Evolutionary conservation across 1,139 yeast genomes (phyloP).

Genomic region (Geotrichum bryndzae): DNA sequence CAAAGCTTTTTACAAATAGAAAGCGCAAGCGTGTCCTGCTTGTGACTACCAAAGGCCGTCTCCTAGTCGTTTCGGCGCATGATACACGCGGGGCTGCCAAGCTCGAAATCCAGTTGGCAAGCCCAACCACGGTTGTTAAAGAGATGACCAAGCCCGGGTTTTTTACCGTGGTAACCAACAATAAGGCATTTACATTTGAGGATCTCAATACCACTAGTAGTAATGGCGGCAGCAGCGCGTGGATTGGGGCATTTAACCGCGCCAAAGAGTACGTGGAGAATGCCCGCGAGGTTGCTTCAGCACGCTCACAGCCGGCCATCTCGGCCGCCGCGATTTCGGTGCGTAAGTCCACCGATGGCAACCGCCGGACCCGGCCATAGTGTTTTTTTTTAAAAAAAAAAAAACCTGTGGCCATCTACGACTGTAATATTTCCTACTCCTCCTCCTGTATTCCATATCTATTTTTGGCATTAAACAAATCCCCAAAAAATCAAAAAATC

Average conservation of each 20-base stretch:
- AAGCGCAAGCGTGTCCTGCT: conserved; percentile 32
- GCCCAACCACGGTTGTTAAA: conserved; percentile 32
- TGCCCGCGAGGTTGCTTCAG: conserved; percentile 22
- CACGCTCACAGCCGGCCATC: conserved; percentile 24
- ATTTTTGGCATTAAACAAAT: too few species aligned
- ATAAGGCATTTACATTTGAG: conserved; percentile 34
- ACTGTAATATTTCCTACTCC: neutral
- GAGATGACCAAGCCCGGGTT: conserved; percentile 30
- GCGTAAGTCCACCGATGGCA: conserved; percentile 19
- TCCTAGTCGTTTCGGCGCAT: conserved; percentile 21
- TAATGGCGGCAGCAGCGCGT: conserved; percentile 28
- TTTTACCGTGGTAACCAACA: conserved; percentile 33
- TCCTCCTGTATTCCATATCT: too few species aligned
- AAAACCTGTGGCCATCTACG: neutral
- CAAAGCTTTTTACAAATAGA: conserved; percentile 31
- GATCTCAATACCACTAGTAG: conserved; percentile 30
- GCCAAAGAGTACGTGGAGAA: conserved; percentile 28
- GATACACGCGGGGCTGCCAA: conserved; percentile 7
- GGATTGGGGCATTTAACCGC: conserved; percentile 33
- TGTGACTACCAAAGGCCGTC: conserved; percentile 35
- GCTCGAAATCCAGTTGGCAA: conserved; percentile 32
- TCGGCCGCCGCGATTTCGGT: conserved; percentile 37
- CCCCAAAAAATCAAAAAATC: too few species aligned
- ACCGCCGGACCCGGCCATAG: neutral
- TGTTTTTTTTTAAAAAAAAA: too few species aligned